Evolutionary conservation across 1,284 basidiomycete genomes (phyloP).

Genomic region (Leccinum holopus): DNA sequence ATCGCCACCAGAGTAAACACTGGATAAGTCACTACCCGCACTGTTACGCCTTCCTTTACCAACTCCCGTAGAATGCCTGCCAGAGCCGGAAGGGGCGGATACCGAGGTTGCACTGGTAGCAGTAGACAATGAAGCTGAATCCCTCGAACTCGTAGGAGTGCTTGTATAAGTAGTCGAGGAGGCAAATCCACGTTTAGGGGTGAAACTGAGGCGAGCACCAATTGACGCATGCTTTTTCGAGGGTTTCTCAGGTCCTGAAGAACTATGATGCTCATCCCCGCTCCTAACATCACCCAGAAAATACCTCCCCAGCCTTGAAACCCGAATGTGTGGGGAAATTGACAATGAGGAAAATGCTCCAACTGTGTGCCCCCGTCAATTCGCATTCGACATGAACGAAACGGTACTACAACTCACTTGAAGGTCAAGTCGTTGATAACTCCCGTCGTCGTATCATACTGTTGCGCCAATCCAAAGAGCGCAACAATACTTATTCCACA

Average conservation of each 20-base stretch:
- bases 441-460: conserved; percentile 52
- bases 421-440: conserved; percentile 57
- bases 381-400: too few species aligned
- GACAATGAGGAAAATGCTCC: too few species aligned
- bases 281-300: conserved; percentile 38
- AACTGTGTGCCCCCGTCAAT: too few species aligned
- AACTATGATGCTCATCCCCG: conserved; percentile 46
- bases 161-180: conserved; percentile 84
- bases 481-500: conserved; percentile 46
- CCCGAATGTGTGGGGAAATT: too few species aligned
- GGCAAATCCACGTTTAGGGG: conserved; percentile 81
- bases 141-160: conserved; percentile 76
- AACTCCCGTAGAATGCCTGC: conserved; percentile 58
- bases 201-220: conserved; percentile 66
- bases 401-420: conserved; percentile 36
- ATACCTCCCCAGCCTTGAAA: too few species aligned
- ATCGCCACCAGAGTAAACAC: conserved; percentile 64
- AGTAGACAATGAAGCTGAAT: conserved; percentile 76
- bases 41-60: conserved; percentile 69
- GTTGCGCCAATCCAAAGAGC: conserved; percentile 50
- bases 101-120: conserved; percentile 76
- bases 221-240: conserved; percentile 58
- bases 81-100: conserved; percentile 64
- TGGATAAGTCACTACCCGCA: conserved; percentile 80
- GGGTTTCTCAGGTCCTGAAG: conserved; percentile 55